Base-by-base conservation (phyloP, 495 filamentous ascomycete genomes). In the Lophiotrema nucula region DNA sequence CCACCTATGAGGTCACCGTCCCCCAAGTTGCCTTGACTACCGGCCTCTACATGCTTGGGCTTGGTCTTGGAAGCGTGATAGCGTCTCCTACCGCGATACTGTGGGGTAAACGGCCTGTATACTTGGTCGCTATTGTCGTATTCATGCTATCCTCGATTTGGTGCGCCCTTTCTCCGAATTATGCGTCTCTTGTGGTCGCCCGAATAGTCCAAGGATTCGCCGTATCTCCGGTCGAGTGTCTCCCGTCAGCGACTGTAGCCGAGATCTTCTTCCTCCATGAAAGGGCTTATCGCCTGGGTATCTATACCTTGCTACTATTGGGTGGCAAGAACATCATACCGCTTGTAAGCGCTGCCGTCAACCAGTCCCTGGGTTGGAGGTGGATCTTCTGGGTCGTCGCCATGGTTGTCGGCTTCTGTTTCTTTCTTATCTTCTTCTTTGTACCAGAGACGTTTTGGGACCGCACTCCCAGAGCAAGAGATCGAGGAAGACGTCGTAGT, bases 381-480 rank as follows among this genome's bases (percentile, higher is more conserved):
- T 97, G 92, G 92, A 88, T 90, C 0, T 93, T 93, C 67, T 95
- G 89, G 88, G 83, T 95, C 58, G 86, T 96, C 52, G 86, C 93
- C 4, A 89, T 95, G 1, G 72, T 96, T 24, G 90, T 92, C 31
- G 90, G 82, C 0, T 82, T 86, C 48, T 88, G 87, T 59, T 79
- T 87, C 38, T 65, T 80, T 8, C 71, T 95, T 1, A 75, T 97
- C 1, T 96, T 96, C 64, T 77, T 98, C 53, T 96, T 96, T 64
- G 88, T 95, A 4, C 93, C 93, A 0, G 93, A 98, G 72, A 96
- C 92, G 0, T 96, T 96, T 66, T 97, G 93, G 93, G 91, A 97
- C 67, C 80, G 93, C 19, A 86, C 86, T 2, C 92, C 92, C 2
- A 75, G 79, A 38, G 80, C 88, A 81, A 81, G 58, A 71, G 71